phyloP scores from a whole-genome alignment of 768 basidiomycete species.

The Phanerochaete carnosa region DNA sequence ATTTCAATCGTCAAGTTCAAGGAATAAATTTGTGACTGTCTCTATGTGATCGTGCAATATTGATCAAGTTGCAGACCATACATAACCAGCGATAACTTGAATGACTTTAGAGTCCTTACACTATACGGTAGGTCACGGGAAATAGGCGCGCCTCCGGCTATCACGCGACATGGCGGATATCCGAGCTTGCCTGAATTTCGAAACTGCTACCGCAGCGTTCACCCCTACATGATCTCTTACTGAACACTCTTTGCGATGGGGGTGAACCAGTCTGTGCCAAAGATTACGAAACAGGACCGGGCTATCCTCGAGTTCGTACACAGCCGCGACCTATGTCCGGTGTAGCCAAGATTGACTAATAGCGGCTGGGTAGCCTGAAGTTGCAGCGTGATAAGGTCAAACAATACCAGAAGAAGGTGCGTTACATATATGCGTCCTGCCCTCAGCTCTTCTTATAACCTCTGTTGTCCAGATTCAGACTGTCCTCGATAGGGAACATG shows the following conservation, averaged over 20 bases:
- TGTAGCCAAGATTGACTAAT: not conserved
- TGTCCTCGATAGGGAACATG: slow-evolving; percentile 82
- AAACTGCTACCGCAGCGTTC: too few relatives aligned
- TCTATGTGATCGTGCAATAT: too few relatives aligned
- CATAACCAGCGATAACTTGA: too few relatives aligned
- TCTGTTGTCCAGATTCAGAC: slow-evolving; percentile 64
- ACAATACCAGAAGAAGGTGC: slow-evolving; percentile 92
- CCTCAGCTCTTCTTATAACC: not conserved
- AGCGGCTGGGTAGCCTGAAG: slow-evolving; percentile 68
- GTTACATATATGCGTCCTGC: slow-evolving; percentile 9
- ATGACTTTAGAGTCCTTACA: too few relatives aligned
- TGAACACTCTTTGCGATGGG: slow-evolving; percentile 56
- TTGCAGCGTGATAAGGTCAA: slow-evolving; percentile 93
- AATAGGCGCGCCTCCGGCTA: too few relatives aligned
- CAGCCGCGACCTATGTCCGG: slow-evolving; percentile 7
- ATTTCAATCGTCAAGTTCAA: too few relatives aligned
- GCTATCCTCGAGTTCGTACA: slow-evolving; percentile 89
- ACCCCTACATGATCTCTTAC: too few relatives aligned
- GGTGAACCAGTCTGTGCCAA: slow-evolving; percentile 70
- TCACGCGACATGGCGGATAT: too few relatives aligned
- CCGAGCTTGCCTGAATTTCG: too few relatives aligned
- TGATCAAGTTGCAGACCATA: too few relatives aligned
- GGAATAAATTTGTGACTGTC: too few relatives aligned
- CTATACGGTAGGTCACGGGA: too few relatives aligned
- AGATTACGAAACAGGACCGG: slow-evolving; percentile 89